Evolutionary conservation across 345 rosid genomes (phyloP).

Genomic region (Eucalyptus leucophloia): DNA sequence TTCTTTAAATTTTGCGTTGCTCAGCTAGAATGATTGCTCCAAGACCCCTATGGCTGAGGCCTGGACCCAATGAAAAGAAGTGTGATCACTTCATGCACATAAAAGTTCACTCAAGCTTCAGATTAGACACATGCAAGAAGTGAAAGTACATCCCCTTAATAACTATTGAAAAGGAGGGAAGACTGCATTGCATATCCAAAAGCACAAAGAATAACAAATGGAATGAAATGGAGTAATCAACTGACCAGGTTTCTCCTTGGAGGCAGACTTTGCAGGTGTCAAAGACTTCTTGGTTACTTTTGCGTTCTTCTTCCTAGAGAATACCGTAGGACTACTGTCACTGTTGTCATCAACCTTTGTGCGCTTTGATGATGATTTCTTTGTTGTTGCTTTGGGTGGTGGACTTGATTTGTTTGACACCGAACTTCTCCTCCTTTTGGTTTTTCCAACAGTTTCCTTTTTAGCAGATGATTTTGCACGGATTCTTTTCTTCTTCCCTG

Average conservation of each 20-base stretch:
- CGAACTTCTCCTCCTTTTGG: constrained; percentile 34
- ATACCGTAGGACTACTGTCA: constrained; percentile 45
- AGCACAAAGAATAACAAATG: not conserved
- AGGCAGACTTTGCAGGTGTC: constrained; percentile 31
- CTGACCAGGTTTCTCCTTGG: constrained; percentile 46
- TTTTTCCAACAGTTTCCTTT: constrained; percentile 45
- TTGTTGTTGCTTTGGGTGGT: constrained; percentile 34
- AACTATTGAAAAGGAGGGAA: not conserved
- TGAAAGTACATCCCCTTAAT: not conserved
- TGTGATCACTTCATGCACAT: not conserved
- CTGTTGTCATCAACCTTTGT: constrained; percentile 40
- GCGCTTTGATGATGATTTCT: constrained; percentile 30
- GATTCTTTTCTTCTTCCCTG: constrained; percentile 29
- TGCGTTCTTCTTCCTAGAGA: constrained; percentile 52
- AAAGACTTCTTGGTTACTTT: constrained; percentile 30
- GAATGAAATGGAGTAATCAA: not conserved
- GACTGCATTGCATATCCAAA: not conserved
- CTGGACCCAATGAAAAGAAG: not conserved
- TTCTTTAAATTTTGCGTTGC: not conserved
- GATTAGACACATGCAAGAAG: not conserved
- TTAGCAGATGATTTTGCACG: constrained; percentile 25
- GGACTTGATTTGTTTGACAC: constrained; percentile 23
- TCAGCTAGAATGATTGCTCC: not conserved
- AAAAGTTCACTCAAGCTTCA: not conserved
- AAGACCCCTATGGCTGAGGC: not conserved